Percentiles rank a stretch among this genome's conserved stretches.
Evolutionary conservation across 1,139 yeast species (phyloP).

Genomic region (Lodderomyces metapsilosis): DNA sequence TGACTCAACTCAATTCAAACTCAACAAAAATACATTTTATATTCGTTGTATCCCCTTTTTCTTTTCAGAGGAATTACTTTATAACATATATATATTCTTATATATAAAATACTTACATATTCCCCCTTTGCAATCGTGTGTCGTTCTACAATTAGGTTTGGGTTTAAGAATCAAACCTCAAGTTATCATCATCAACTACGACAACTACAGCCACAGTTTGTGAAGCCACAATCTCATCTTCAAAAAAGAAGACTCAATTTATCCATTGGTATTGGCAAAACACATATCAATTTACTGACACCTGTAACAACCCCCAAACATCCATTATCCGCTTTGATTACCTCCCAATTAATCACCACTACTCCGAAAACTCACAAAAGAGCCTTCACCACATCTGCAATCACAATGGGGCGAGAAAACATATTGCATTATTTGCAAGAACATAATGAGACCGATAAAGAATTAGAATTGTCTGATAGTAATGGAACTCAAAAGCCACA

Average conservation of each 20-base stretch:
- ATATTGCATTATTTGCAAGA: constrained; percentile 42
- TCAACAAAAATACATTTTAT: too few relatives aligned
- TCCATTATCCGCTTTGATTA: background rate
- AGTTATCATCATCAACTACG: background rate
- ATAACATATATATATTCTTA: background rate
- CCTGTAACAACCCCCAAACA: constrained; percentile 7
- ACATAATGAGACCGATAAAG: constrained; percentile 21
- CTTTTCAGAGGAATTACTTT: too few relatives aligned
- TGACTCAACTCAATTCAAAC: too few relatives aligned
- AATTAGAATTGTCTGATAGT: constrained; percentile 1
- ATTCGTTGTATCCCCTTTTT: too few relatives aligned
- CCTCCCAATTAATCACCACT: background rate
- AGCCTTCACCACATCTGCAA: constrained; percentile 2
- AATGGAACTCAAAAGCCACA: constrained; percentile 5
- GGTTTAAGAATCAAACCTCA: background rate
- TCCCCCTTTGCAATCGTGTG: constrained; percentile 7
- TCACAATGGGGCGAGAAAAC: constrained; percentile 44
- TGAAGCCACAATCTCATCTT: too few relatives aligned
- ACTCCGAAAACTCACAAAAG: background rate
- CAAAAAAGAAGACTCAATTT: too few relatives aligned
- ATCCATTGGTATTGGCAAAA: too few relatives aligned
- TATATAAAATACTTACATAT: too few relatives aligned
- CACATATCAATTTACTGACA: too few relatives aligned
- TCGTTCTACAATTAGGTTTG: background rate
- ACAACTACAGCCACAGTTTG: constrained; percentile 1